Conservation (phyloP, 2,329 filamentous ascomycete species). For the Colletotrichum sp. region DNA sequence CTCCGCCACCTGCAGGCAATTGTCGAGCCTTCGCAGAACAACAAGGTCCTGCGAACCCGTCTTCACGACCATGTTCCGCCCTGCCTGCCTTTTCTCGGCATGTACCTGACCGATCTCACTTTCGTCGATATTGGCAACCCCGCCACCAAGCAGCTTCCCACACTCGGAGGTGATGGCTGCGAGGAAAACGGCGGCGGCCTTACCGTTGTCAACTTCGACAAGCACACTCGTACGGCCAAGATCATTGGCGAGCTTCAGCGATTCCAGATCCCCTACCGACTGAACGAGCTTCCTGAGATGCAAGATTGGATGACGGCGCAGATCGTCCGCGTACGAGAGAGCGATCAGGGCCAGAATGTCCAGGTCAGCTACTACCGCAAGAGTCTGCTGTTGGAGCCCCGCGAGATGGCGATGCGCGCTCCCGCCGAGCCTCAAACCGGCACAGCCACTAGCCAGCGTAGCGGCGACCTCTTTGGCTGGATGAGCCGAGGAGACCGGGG, state of each 20-base stretch:
- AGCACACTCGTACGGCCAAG: constrained; percentile 91
- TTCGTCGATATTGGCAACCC: constrained; percentile 96
- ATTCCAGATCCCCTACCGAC: constrained; percentile 91
- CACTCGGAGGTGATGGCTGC: constrained; percentile 45
- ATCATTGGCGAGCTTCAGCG: constrained; percentile 95
- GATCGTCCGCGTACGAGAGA: constrained; percentile 74
- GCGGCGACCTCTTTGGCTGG: constrained; percentile 54
- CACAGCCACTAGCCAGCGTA: constrained; percentile 27
- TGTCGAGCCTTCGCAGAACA: constrained; percentile 89
- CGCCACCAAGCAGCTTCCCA: constrained; percentile 76
- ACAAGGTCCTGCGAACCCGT: constrained; percentile 81
- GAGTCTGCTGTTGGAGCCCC: constrained; percentile 82
- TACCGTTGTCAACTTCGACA: constrained; percentile 96
- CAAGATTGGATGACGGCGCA: constrained; percentile 92
- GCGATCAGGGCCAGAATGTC: constrained; percentile 55
- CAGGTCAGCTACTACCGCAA: constrained; percentile 76
- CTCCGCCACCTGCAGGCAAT: constrained; percentile 82
- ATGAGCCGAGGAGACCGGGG: constrained; percentile 51
- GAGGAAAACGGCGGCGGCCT: constrained; percentile 69
- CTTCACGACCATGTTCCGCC: constrained; percentile 88
- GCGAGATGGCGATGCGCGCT: constrained; percentile 51
- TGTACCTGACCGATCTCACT: constrained; percentile 94
- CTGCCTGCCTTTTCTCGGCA: constrained; percentile 93
- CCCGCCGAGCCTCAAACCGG: constrained; percentile 29
- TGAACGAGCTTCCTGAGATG: constrained; percentile 83